Percentiles rank a stretch among this genome's conserved stretches.
Evolutionary conservation across 345 rosid genomes (phyloP).

Genomic region (Heritiera littoralis): DNA sequence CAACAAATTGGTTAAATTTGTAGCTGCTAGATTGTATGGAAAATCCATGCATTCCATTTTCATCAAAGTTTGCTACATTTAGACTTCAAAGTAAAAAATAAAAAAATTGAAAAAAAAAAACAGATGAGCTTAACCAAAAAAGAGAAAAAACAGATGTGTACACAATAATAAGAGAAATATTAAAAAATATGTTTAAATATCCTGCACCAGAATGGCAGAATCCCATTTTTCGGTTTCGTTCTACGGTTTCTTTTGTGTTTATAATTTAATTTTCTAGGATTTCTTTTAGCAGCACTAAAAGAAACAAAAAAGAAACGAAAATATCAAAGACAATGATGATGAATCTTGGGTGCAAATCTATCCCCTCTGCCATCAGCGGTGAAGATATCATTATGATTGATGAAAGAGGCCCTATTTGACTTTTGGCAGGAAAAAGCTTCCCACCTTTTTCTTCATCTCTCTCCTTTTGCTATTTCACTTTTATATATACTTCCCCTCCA

Average conservation of each 20-base stretch:
- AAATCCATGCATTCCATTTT: slow-evolving; percentile 14
- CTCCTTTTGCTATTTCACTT: slow-evolving; percentile 23
- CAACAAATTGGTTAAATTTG: slow-evolving; percentile 28
- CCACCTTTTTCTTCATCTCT: slow-evolving; percentile 45
- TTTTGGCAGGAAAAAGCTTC: slow-evolving; percentile 47
- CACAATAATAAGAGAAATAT: slow-evolving; percentile 30
- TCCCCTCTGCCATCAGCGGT: slow-evolving; percentile 53
- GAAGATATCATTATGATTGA: slow-evolving; percentile 76
- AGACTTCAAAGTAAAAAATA: not conserved
- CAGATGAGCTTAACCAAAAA: slow-evolving; percentile 2
- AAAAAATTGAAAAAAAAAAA: not conserved
- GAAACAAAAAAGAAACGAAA: slow-evolving; percentile 26
- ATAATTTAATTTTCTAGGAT: slow-evolving; percentile 19
- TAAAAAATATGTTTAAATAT: slow-evolving; percentile 1
- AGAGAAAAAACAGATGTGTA: not conserved
- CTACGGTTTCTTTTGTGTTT: slow-evolving; percentile 23
- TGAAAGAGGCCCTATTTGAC: slow-evolving; percentile 70
- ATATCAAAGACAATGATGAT: slow-evolving; percentile 76
- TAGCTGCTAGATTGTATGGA: slow-evolving; percentile 18
- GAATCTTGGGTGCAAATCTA: slow-evolving; percentile 87
- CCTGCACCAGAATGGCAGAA: not conserved
- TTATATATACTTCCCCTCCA: not conserved
- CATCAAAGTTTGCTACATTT: not conserved
- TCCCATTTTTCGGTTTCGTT: slow-evolving; percentile 24
- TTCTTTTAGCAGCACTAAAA: slow-evolving; percentile 37